Percentiles rank a stretch among this genome's conserved stretches.
These are phyloP conservation scores for Fusarium pseudograminearum DNA, from an alignment of 2,329 filamentous ascomycete species.

Conservation along the genomic window DNA sequence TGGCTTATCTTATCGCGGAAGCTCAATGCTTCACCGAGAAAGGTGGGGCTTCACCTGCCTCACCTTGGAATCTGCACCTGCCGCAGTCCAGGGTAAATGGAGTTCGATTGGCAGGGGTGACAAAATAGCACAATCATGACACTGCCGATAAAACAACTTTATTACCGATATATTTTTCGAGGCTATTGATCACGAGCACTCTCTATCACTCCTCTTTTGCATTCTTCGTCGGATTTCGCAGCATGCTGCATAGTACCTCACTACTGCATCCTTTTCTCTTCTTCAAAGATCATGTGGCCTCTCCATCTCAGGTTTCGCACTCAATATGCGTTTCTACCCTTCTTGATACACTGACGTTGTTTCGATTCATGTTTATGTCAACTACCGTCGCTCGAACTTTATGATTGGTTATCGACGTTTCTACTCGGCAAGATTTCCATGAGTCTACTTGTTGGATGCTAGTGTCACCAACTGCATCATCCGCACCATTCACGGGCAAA, in stretches of 20 bases:
- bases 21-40: conserved; percentile 36
- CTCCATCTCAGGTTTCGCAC: background rate
- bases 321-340: background rate
- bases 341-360: background rate
- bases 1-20: conserved; percentile 39
- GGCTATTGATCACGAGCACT: background rate
- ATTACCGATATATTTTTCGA: background rate
- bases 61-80: background rate
- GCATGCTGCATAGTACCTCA: background rate
- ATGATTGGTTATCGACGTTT: background rate
- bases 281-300: background rate
- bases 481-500: background rate
- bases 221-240: too few relatives aligned
- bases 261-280: background rate
- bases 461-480: background rate
- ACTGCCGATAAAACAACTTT: too few relatives aligned
- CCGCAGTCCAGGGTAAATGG: background rate
- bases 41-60: conserved; percentile 13
- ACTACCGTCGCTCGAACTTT: background rate
- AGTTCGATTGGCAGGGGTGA: background rate
- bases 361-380: background rate
- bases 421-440: background rate
- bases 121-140: background rate
- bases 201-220: background rate
- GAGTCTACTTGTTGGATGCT: background rate